phyloP scores from a whole-genome alignment of 805 yeast genomes.

The Ogataea trehaloabstinens region DNA sequence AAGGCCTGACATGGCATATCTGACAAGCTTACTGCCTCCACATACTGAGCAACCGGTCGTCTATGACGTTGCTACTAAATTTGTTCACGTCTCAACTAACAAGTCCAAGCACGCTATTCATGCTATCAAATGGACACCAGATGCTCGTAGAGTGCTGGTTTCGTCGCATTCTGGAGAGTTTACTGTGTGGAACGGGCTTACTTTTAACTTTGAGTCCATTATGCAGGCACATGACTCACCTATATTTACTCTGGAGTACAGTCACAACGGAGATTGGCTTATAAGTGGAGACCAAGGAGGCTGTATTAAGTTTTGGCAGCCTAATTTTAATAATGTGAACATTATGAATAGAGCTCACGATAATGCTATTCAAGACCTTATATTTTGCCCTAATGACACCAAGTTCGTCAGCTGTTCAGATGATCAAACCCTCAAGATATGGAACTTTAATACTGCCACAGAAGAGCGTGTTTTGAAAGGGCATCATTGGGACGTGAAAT shows the following conservation, averaged over 20 bases:
- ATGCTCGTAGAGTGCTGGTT: conserved; percentile 84
- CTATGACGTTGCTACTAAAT: conserved; percentile 70
- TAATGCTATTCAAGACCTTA: conserved; percentile 81
- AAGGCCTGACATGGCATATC: conserved; percentile 67
- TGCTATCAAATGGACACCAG: conserved; percentile 95
- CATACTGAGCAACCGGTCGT: conserved; percentile 45
- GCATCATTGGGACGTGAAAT: conserved; percentile 98
- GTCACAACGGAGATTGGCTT: conserved; percentile 92
- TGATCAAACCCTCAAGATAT: conserved; percentile 84
- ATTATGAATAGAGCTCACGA: conserved; percentile 68
- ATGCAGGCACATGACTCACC: conserved; percentile 98
- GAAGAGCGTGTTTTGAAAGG: conserved; percentile 82
- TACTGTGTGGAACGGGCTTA: conserved; percentile 94
- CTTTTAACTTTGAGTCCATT: conserved; percentile 92
- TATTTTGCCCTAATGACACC: conserved; percentile 86
- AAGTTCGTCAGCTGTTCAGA: conserved; percentile 94
- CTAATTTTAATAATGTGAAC: conserved; percentile 94
- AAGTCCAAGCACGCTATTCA: conserved; percentile 90
- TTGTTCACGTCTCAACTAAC: conserved; percentile 87
- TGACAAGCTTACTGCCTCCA: conserved; percentile 66
- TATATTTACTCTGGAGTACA: conserved; percentile 72
- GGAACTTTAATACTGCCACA: conserved; percentile 88
- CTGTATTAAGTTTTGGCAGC: conserved; percentile 92
- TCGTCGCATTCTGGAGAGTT: conserved; percentile 94
- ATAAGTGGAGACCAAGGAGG: conserved; percentile 94